phyloP scores from a whole-genome alignment of 768 basidiomycete genomes.

The Mycena latifolia region DNA sequence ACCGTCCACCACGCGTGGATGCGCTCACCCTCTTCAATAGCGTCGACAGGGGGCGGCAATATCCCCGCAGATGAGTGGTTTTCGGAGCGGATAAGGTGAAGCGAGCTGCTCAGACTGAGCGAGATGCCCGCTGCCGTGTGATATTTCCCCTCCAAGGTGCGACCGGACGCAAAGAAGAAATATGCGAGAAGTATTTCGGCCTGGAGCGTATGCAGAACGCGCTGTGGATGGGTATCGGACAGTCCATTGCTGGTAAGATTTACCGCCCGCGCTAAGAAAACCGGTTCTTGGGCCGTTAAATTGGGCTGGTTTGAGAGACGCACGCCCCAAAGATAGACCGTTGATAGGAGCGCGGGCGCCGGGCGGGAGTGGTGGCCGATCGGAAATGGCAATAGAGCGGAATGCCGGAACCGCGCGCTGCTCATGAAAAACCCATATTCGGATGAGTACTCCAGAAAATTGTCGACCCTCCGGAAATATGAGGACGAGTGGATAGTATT shows the following conservation, averaged over 20 bases:
- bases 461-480: constrained; percentile 42
- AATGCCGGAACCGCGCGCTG: constrained; percentile 57
- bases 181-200: constrained; percentile 67
- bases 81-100: constrained; percentile 51
- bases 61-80: constrained; percentile 51
- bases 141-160: constrained; percentile 59
- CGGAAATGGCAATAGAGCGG: constrained; percentile 46
- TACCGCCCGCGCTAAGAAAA: constrained; percentile 58
- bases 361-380: constrained; percentile 50
- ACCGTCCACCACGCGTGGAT: constrained; percentile 54
- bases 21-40: constrained; percentile 52
- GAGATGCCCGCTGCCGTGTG: constrained; percentile 55
- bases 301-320: constrained; percentile 46
- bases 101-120: constrained; percentile 47
- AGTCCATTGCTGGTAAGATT: constrained; percentile 52
- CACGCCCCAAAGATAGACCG: constrained; percentile 54
- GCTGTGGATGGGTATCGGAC: constrained; percentile 53
- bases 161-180: constrained; percentile 66
- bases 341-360: constrained; percentile 52
- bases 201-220: constrained; percentile 63
- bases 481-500: neutral
- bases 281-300: constrained; percentile 44
- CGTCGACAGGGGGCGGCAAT: constrained; percentile 39
- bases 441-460: constrained; percentile 61
- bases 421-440: constrained; percentile 73